Evolutionary conservation across 192 early-diverging fungal species (phyloP).

Genomic region (Podila epigama): DNA sequence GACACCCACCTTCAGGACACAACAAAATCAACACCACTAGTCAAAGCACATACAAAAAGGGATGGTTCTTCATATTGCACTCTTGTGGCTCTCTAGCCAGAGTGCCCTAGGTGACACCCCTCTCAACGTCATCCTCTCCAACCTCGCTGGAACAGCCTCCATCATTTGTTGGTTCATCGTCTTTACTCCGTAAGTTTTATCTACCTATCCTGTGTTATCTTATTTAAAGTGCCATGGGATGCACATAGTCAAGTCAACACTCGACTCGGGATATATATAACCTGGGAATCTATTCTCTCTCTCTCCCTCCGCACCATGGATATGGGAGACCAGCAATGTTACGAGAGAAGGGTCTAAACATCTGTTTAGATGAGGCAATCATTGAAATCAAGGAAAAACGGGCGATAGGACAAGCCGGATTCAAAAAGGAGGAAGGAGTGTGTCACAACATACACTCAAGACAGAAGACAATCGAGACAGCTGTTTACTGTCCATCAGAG

Average conservation of each 20-base stretch:
- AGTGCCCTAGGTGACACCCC: slow-evolving; percentile 7
- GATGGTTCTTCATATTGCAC: slow-evolving; percentile 35
- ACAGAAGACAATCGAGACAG: too few relatives aligned
- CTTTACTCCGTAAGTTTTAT: slow-evolving; percentile 79
- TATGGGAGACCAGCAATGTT: background rate
- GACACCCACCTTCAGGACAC: background rate
- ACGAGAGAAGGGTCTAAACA: too few relatives aligned
- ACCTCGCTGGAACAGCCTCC: slow-evolving; percentile 69
- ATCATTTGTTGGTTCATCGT: slow-evolving; percentile 83
- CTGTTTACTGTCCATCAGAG: too few relatives aligned
- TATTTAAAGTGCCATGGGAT: background rate
- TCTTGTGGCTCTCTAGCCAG: slow-evolving; percentile 47
- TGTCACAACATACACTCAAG: too few relatives aligned
- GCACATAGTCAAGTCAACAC: too few relatives aligned
- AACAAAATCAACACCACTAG: too few relatives aligned
- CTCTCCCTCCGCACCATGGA: background rate
- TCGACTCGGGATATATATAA: too few relatives aligned
- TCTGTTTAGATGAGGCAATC: too few relatives aligned
- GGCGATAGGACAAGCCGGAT: too few relatives aligned
- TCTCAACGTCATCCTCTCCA: slow-evolving; percentile 53
- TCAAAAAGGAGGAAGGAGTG: too few relatives aligned
- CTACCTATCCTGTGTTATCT: background rate
- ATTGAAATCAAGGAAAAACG: too few relatives aligned
- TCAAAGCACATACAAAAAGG: background rate
- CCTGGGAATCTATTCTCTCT: background rate